Evolutionary conservation across 176 grass and related monocot species (phyloP).

Genomic region (Carex kokanica): DNA sequence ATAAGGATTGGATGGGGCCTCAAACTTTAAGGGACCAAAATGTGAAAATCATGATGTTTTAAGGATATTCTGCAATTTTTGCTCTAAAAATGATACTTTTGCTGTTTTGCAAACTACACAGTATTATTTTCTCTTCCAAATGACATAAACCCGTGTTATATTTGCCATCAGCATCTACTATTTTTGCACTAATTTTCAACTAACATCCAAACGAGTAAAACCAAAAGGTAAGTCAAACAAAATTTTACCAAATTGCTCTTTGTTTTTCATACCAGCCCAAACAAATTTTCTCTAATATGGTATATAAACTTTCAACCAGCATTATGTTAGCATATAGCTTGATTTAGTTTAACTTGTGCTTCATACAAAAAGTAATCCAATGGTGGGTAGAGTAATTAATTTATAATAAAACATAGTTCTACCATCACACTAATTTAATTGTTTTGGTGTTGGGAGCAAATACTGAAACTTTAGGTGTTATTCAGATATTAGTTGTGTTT

Average conservation of each 20-base stretch:
- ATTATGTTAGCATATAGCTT: neutral
- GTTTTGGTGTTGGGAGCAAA: neutral
- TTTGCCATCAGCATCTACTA: neutral
- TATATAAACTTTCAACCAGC: neutral
- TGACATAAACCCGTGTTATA: neutral
- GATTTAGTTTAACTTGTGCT: neutral
- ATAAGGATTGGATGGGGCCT: neutral
- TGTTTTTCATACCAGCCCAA: neutral
- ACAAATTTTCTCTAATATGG: neutral
- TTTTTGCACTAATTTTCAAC: neutral
- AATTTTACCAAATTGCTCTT: neutral
- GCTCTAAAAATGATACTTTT: neutral
- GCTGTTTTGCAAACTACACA: neutral
- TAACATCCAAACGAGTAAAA: neutral
- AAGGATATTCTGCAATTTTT: constrained; percentile 4
- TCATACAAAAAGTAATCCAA: neutral
- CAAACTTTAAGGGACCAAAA: neutral
- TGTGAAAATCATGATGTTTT: neutral
- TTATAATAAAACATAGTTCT: neutral
- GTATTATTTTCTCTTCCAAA: neutral
- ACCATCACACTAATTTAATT: neutral
- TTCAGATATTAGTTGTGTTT: neutral
- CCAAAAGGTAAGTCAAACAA: neutral
- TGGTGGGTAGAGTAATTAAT: neutral
- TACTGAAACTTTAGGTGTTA: neutral